Percentiles rank a stretch among this genome's conserved stretches.
Evolutionary conservation across 2,329 filamentous ascomycete genomes (phyloP).

Genomic region (Cladosporium sp.): DNA sequence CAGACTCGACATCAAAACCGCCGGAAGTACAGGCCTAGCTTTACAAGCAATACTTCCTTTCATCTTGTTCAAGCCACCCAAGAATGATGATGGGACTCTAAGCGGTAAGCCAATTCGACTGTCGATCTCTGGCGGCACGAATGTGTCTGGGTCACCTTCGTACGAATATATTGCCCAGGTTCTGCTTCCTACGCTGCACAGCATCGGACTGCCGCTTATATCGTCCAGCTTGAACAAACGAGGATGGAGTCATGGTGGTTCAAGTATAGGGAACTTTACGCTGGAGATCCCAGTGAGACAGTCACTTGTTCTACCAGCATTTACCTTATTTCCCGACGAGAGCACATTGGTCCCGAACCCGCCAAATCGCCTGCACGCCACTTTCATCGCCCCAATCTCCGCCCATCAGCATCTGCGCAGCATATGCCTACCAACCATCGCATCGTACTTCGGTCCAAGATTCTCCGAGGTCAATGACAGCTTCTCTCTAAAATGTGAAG

Average conservation of each 20-base stretch:
- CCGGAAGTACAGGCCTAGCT: conserved; percentile 57
- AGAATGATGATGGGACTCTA: conserved; percentile 30
- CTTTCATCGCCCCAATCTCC: conserved; percentile 40
- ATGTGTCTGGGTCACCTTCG: conserved; percentile 56
- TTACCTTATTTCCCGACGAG: conserved; percentile 37
- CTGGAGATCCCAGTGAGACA: conserved; percentile 50
- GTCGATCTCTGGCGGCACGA: conserved; percentile 58
- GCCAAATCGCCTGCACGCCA: conserved; percentile 36
- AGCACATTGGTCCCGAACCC: conserved; percentile 19
- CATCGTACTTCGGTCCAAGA: conserved; percentile 21
- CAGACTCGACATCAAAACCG: conserved; percentile 47
- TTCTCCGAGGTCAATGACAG: conserved; percentile 6
- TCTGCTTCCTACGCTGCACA: conserved; percentile 53
- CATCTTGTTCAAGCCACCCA: conserved; percentile 45
- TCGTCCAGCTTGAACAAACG: conserved; percentile 45
- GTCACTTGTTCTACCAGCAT: conserved; percentile 35
- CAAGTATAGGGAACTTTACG: conserved; percentile 50
- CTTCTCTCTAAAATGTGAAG: conserved; percentile 25
- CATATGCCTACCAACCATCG: conserved; percentile 19
- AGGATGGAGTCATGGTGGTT: conserved; percentile 55
- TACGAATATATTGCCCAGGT: conserved; percentile 59
- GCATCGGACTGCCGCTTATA: conserved; percentile 53
- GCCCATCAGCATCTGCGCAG: conserved; percentile 33
- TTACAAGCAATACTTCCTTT: conserved; percentile 62
- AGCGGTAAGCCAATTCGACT: conserved; percentile 35